Conservation (phyloP, 31 red algal genomes). For the Odonthalia washingtoniensis region DNA sequence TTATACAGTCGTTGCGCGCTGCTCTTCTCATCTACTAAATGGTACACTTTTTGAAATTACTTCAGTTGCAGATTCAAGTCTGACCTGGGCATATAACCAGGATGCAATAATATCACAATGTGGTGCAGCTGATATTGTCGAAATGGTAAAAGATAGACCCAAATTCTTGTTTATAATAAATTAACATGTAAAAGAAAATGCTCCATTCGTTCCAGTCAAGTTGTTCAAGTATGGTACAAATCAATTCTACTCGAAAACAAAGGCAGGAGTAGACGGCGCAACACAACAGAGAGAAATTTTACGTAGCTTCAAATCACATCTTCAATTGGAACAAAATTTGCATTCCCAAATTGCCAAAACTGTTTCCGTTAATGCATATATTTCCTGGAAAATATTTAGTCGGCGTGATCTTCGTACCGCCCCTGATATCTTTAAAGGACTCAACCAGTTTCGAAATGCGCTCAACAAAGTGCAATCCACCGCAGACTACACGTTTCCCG, state of each 20-base stretch:
- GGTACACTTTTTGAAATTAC: background rate
- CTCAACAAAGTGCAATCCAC: too few relatives aligned
- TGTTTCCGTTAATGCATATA: slow-evolving; percentile 39
- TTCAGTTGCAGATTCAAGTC: background rate
- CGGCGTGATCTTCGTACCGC: too few relatives aligned
- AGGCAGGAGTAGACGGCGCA: too few relatives aligned
- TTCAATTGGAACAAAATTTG: slow-evolving; percentile 55
- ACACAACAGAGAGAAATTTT: slow-evolving; percentile 43
- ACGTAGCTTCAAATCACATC: slow-evolving; percentile 34
- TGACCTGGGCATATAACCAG: background rate
- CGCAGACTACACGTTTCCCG: slow-evolving; percentile 32
- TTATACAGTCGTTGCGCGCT: too few relatives aligned
- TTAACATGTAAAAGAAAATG: background rate
- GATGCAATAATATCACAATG: background rate
- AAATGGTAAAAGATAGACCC: background rate
- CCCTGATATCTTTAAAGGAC: slow-evolving; percentile 23
- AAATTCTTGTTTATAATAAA: slow-evolving; percentile 34
- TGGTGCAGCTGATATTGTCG: background rate
- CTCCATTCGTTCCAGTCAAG: slow-evolving; percentile 14
- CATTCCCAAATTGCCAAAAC: slow-evolving; percentile 44
- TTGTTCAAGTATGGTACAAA: slow-evolving; percentile 44
- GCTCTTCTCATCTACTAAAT: background rate
- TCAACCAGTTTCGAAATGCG: slow-evolving; percentile 28
- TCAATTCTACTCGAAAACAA: slow-evolving; percentile 47
- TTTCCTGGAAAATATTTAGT: too few relatives aligned